A percentile compares a stretch with the other conserved stretches of the same genome.
These are phyloP conservation scores for Anethum foeniculum DNA, from an alignment of 140 eudicot genomes.

Conservation along the genomic window DNA sequence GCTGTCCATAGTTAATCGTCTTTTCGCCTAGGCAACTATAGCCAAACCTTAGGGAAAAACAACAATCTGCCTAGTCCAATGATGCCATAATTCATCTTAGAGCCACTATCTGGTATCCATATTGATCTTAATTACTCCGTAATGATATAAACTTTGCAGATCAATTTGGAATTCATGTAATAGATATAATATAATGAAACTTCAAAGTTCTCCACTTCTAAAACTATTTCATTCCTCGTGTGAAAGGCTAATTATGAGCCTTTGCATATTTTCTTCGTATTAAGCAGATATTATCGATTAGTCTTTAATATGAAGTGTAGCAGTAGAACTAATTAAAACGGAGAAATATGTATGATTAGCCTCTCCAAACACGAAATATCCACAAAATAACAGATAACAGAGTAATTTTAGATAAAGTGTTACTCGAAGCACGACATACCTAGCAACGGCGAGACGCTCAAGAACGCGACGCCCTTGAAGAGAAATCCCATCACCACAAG, in stretches of 20 bases:
- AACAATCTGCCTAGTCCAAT: background rate
- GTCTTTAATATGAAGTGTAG: background rate
- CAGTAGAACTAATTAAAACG: too few species aligned
- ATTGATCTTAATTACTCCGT: background rate
- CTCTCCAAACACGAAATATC: background rate
- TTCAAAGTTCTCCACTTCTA: too few species aligned
- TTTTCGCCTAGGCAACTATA: background rate
- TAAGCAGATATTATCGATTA: background rate
- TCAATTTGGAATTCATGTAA: too few species aligned
- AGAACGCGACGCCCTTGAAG: constrained; percentile 43
- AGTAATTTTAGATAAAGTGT: background rate
- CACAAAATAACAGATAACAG: background rate
- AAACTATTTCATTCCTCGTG: background rate
- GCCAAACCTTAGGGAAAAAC: background rate
- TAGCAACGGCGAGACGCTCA: constrained; percentile 73
- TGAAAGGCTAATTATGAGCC: background rate
- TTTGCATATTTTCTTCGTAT: background rate
- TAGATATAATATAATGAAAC: too few species aligned
- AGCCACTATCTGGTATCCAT: background rate
- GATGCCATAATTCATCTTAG: background rate
- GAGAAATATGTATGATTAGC: background rate
- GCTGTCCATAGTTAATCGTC: background rate
- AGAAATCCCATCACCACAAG: constrained; percentile 31
- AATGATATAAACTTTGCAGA: too few species aligned
- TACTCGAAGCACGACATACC: constrained; percentile 24